Evolutionary conservation across 129 eudicot species (phyloP), one percentile per base, ranked within the genome.

Genomic region (Saposhnikovia divaricata): DNA sequence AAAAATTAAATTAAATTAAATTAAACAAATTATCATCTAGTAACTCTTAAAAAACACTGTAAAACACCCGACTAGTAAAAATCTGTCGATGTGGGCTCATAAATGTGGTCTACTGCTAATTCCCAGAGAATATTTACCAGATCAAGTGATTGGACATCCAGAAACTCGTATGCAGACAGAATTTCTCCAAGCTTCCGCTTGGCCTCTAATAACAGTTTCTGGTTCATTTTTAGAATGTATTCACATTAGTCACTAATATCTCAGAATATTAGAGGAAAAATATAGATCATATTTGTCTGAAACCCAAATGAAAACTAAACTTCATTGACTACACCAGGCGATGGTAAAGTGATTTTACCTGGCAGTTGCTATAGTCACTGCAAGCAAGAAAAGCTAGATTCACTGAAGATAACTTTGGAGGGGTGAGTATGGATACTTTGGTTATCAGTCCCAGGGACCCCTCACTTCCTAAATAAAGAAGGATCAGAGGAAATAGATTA

Each of bases 331-430:
- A 4, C n/a, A 72, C 23, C 39, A 68, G 73, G 45, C 46, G 28
- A 57, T 70, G 27, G 28, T 25, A 7, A 78, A 73, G 42, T 50
- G 65, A 63, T 57, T 27, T 83, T 90, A 95, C 99, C 97, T 90
- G 99, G 86, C 97, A 95, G 91, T 96, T 92, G 72, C 48, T 23
- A 81, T 95, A 95, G 87, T 95, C 97, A 82, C 88, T 82, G 45
- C 99, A 95, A 80, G 99, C 97, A 87, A 95, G 93, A 61, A 95
- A 95, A 81, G 97, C 97, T 78, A 92, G 77, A 83, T 95, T 90
- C 37, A 89, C 90, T 2, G 99, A 84, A 75, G 99, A 84, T 81
- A 95, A 80, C 82, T 95, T 92, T 31, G 92, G 92, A 79, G 99
- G 97, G 53, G 99, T 90, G 55, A 92, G 97, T 83, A 95, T 95